Base-by-base conservation (phyloP, 345 rosid genomes). In the Sapria himalayana region DNA sequence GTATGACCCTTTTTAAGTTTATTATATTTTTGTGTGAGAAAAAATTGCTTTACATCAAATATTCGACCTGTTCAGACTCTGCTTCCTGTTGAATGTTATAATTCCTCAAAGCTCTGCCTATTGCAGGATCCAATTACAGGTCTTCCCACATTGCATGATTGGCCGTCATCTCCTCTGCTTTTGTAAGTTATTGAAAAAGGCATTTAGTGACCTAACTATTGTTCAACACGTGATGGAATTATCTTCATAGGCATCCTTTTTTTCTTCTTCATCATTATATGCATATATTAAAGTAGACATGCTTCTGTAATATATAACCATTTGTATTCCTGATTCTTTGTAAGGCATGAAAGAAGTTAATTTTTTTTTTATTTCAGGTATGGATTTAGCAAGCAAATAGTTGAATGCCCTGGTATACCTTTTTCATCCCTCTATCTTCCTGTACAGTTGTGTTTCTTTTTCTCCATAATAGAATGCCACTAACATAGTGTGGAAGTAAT, bases 41-140 rank as follows among this genome's bases (percentile, higher is more conserved):
- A n/a, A n/a, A n/a, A n/a, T n/a, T n/a, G n/a, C n/a, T n/a, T n/a
- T n/a, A n/a, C n/a, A n/a, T n/a, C n/a, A n/a, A n/a, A n/a, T n/a
- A n/a, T n/a, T n/a, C n/a, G n/a, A n/a, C n/a, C n/a, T n/a, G n/a
- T n/a, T n/a, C n/a, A n/a, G n/a, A n/a, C n/a, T n/a, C n/a, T n/a
- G n/a, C n/a, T n/a, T n/a, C n/a, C n/a, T n/a, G n/a, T n/a, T n/a
- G n/a, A n/a, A n/a, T n/a, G n/a, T n/a, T n/a, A n/a, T n/a, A n/a
- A n/a, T n/a, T n/a, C n/a, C n/a, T n/a, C n/a, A n/a, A n/a, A n/a
- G 25, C 33, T 54, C 51, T 41, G 39, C 45, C 44, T 16, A 44
- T 43, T 67, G 62, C 72, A 85, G 96, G 96, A 80, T 34, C 96
- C 93, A 12, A 73, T 85, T 40, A 85, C 93, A 5, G 78, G 67